Evolutionary conservation across 345 rosid species (phyloP).

Genomic region (Eucalyptus guilfoylei): DNA sequence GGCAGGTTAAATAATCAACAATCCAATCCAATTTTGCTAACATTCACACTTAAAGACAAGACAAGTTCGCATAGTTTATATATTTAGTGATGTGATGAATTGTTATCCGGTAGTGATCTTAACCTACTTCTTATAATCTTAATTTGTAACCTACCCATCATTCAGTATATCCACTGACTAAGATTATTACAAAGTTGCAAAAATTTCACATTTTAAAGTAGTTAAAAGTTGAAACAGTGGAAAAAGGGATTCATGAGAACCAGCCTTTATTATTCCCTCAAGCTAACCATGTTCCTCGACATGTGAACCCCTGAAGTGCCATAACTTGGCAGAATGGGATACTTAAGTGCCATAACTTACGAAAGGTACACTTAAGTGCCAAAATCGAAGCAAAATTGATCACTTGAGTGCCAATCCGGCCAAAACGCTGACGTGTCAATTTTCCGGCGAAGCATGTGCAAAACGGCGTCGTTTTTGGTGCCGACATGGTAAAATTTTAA

Average conservation of each 20-base stretch:
- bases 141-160: background rate
- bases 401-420: too few species aligned
- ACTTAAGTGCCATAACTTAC: too few species aligned
- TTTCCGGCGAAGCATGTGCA: too few species aligned
- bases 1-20: background rate
- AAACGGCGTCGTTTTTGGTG: too few species aligned
- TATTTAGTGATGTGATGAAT: background rate
- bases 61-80: rapidly evolving
- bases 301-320: too few species aligned
- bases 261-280: background rate
- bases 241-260: background rate
- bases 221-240: background rate
- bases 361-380: too few species aligned
- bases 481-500: too few species aligned
- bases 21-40: background rate
- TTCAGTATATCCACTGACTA: background rate
- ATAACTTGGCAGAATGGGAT: too few species aligned
- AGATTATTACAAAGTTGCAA: background rate
- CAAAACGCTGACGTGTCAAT: too few species aligned
- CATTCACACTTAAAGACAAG: background rate
- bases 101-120: background rate
- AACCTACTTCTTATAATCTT: background rate
- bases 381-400: too few species aligned
- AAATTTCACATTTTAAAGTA: background rate
- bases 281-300: too few species aligned